Percentiles rank a stretch among this genome's conserved stretches.
Conservation (phyloP, 768 basidiomycete genomes). For the Clathrus columnatus region DNA sequence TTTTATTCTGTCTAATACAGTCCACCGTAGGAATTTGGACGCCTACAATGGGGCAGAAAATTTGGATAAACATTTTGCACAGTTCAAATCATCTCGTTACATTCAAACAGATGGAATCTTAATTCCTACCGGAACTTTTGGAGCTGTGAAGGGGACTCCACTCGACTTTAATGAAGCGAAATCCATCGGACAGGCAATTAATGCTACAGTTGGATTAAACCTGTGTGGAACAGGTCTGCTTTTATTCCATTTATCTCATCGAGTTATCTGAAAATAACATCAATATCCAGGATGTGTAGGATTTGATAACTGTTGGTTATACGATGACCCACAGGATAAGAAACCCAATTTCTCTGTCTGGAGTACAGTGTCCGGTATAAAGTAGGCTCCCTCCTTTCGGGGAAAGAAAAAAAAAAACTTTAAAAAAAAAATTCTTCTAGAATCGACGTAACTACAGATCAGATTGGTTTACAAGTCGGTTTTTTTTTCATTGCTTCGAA, state of each 20-base stretch:
- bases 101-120: constrained; percentile 13
- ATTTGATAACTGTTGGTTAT: constrained; percentile 44
- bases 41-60: constrained; percentile 11
- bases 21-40: constrained; percentile 13
- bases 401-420: not conserved
- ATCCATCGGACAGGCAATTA: constrained; percentile 4
- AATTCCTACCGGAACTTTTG: constrained; percentile 13
- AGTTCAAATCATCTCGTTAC: constrained; percentile 11
- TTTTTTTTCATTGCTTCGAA: too few species aligned
- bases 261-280: not conserved
- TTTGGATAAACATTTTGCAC: constrained; percentile 10
- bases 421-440: not conserved
- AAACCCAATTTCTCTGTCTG: constrained; percentile 1
- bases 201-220: constrained; percentile 2
- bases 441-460: not conserved
- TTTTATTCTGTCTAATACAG: not conserved
- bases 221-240: constrained; percentile 3
- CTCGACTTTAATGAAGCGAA: constrained; percentile 14
- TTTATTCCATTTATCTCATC: not conserved
- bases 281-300: constrained; percentile 28
- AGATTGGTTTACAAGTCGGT: constrained; percentile 1
- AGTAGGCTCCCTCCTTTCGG: not conserved
- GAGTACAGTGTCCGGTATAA: not conserved
- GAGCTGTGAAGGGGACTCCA: constrained; percentile 9
- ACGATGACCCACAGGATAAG: constrained; percentile 27